phyloP scores from a whole-genome alignment of 1,284 basidiomycete species.

The Ganoderma resinaceum region DNA sequence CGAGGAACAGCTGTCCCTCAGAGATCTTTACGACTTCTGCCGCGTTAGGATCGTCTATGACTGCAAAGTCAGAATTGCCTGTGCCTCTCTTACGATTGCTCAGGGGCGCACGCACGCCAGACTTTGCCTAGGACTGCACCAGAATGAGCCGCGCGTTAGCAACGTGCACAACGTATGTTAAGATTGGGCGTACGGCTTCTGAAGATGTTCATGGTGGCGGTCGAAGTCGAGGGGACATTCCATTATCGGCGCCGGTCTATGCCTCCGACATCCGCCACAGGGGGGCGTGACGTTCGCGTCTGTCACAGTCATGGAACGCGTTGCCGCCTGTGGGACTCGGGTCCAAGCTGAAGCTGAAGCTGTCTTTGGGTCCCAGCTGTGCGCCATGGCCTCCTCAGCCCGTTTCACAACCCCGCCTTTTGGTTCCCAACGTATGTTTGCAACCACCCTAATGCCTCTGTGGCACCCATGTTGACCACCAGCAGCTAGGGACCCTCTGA shows the following conservation, averaged over 20 bases:
- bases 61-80: constrained; percentile 35
- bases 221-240: constrained; percentile 27
- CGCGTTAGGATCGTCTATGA: constrained; percentile 82
- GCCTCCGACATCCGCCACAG: constrained; percentile 7
- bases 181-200: constrained; percentile 75
- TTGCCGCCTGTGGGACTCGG: too few species aligned
- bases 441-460: background rate
- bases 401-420: constrained; percentile 26
- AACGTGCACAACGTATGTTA: constrained; percentile 9
- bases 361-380: background rate
- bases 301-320: constrained; percentile 15
- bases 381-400: constrained; percentile 14
- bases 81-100: background rate
- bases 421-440: constrained; percentile 17
- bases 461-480: background rate
- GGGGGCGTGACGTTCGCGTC: constrained; percentile 33
- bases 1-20: constrained; percentile 90
- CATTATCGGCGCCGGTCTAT: constrained; percentile 9
- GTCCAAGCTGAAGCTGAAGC: too few species aligned
- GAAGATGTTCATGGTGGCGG: constrained; percentile 74
- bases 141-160: constrained; percentile 22
- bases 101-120: constrained; percentile 76
- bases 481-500: constrained; percentile 22
- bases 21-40: constrained; percentile 95
- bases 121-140: constrained; percentile 87